Percentiles rank a stretch among this genome's conserved stretches.
Conservation (phyloP, 2,329 filamentous ascomycete genomes). For the Ceratocystis alfenasii region DNA sequence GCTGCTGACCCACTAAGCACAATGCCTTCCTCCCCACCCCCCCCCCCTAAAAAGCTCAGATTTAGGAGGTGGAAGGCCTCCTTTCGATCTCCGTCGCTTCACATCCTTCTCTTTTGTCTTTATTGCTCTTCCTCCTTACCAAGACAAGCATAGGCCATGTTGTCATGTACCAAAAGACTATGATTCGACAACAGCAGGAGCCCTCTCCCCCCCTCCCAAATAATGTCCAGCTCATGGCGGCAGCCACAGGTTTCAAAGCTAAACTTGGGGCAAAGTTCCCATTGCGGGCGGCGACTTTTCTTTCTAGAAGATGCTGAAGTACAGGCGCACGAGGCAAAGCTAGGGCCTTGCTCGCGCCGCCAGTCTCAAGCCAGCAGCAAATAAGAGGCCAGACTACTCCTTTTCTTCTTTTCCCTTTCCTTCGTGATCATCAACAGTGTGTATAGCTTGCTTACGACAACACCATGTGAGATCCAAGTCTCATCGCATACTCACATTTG, state of each 20-base stretch:
- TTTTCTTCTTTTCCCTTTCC: background rate
- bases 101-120: background rate
- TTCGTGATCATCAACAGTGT: background rate
- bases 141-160: background rate
- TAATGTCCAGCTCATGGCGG: too few species aligned
- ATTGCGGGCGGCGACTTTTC: background rate
- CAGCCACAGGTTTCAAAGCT: background rate
- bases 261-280: background rate
- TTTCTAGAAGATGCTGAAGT: slow-evolving; percentile 1
- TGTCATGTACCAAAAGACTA: background rate
- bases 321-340: background rate
- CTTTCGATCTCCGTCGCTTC: slow-evolving; percentile 1
- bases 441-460: background rate
- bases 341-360: background rate
- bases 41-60: background rate
- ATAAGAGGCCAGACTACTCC: background rate
- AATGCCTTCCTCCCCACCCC: too few species aligned
- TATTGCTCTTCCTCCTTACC: background rate
- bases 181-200: too few species aligned
- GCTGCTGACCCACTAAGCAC: background rate
- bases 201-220: too few species aligned
- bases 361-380: background rate
- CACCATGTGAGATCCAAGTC: background rate
- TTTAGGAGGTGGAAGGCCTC: slow-evolving; percentile 8
- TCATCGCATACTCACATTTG: background rate